Base-by-base conservation (phyloP, 495 filamentous ascomycete genomes). In the Trichoderma asperelloides region DNA sequence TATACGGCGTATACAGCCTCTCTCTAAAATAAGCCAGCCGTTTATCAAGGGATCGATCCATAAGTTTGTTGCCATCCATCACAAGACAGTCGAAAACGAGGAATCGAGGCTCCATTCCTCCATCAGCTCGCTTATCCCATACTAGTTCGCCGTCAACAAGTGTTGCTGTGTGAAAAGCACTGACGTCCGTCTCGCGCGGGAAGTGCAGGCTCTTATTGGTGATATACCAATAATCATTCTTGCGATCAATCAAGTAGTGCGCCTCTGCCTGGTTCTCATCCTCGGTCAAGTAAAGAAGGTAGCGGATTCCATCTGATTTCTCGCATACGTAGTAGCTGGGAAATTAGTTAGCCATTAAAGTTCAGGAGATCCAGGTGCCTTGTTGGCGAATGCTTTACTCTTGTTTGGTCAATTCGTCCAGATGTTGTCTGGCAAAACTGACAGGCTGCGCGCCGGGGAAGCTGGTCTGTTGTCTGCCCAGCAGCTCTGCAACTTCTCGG, bases 361-460 rank as follows among this genome's bases (percentile, higher is more conserved):
- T 18, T 9, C 18, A 21, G 28, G 25, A 4, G 21, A 41, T 11
- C 62, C 7, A 23, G 33, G 5, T 5, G 33, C 2, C 16, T 41
- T 13, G 39, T 16, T 23, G 47, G 6, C 1, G 6, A 2, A 5
- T 30, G 55, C 25, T 25, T 28, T 33, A 60, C 86, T 98, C 95
- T 65, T 88, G 80, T 47, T 82, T 83, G 45, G 88, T 86, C 12
- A 98, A 81, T 78, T 93, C 93, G 2, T 85, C 76, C 5, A 97
- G 74, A 73, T 98, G 95, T 67, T 84, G 80, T 27, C 87, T 78
- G 62, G 89, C 83, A 74, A 98, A 98, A 72, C 89, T 93, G 66
- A 98, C 92, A 15, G 95, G 95, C 77, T 98, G 95, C 62, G 95
- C 94, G 70, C 95, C 95, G 3, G 95, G 95, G 68, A 98, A 98